phyloP scores from a whole-genome alignment of 257 asterid species.

The Lithospermum erythrorhizon region DNA sequence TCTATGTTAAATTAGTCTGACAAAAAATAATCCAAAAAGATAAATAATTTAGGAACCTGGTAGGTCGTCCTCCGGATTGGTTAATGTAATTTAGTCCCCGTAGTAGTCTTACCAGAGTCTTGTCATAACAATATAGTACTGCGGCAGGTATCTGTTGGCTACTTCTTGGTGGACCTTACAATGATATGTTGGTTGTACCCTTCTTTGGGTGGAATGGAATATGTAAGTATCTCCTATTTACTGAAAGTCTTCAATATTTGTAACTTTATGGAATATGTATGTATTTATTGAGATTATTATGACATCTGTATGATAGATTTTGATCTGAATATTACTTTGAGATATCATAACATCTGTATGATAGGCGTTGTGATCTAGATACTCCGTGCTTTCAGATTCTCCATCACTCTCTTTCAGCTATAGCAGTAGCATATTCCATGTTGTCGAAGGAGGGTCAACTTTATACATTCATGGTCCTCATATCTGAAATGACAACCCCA shows the following conservation, averaged over 20 bases:
- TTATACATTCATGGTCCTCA: slow-evolving; percentile 93
- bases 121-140: neutral
- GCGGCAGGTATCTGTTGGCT: slow-evolving; percentile 82
- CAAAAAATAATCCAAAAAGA: no score
- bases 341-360: slow-evolving; percentile 11
- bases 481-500: slow-evolving; percentile 93
- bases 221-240: slow-evolving; percentile 44
- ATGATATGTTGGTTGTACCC: slow-evolving; percentile 96
- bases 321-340: neutral
- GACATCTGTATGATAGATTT: neutral
- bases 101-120: neutral
- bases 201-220: slow-evolving; percentile 83
- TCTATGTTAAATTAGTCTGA: no score
- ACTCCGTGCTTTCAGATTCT: slow-evolving; percentile 41
- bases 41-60: no score
- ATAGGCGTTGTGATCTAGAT: slow-evolving; percentile 1
- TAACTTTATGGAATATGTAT: no score
- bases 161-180: slow-evolving; percentile 77
- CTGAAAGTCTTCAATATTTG: no score
- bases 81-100: neutral
- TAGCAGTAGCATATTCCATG: slow-evolving; percentile 87
- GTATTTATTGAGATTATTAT: no score
- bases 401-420: slow-evolving; percentile 88
- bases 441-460: slow-evolving; percentile 91
- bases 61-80: neutral